Percentiles rank a stretch among this genome's conserved stretches.
Conservation (phyloP, 2,329 filamentous ascomycete genomes). For the Talaromyces sp. region DNA sequence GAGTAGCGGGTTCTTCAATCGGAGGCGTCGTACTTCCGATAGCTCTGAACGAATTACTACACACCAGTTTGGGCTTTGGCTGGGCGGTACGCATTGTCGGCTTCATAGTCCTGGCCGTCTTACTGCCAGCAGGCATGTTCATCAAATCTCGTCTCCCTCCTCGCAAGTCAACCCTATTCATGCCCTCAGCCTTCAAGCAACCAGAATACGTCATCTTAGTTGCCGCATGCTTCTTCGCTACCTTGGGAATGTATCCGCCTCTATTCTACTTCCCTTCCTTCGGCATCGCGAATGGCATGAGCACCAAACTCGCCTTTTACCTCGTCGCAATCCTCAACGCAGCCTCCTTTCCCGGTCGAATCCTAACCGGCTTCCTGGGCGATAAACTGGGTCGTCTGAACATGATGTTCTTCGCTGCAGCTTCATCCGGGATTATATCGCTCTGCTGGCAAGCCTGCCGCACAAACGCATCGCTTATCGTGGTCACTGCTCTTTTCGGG, state of each 20-base stretch:
- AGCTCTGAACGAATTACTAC: conserved; percentile 24
- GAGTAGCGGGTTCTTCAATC: conserved; percentile 46
- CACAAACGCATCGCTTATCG: conserved; percentile 31
- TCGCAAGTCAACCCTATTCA: conserved; percentile 33
- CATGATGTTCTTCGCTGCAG: conserved; percentile 25
- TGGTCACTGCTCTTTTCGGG: conserved; percentile 32
- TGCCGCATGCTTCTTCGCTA: conserved; percentile 26
- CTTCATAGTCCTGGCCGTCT: conserved; percentile 42
- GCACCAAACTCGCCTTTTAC: conserved; percentile 27
- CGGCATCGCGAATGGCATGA: conserved; percentile 26
- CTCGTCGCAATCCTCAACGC: conserved; percentile 34
- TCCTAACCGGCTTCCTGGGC: conserved; percentile 33
- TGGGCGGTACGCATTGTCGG: conserved; percentile 59
- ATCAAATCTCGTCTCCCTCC: conserved; percentile 27
- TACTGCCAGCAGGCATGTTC: conserved; percentile 39
- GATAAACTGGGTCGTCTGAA: conserved; percentile 36
- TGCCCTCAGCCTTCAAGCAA: conserved; percentile 27
- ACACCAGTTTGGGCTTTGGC: conserved; percentile 58
- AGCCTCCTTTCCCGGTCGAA: conserved; percentile 35
- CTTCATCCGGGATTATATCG: conserved; percentile 30
- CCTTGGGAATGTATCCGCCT: conserved; percentile 31
- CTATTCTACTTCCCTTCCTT: conserved; percentile 35
- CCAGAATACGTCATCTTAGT: conserved; percentile 25
- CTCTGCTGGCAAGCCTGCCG: conserved; percentile 31
- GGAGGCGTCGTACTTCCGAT: conserved; percentile 12